phyloP scores from a whole-genome alignment of 129 eudicot species.

The Silybum marianum region DNA sequence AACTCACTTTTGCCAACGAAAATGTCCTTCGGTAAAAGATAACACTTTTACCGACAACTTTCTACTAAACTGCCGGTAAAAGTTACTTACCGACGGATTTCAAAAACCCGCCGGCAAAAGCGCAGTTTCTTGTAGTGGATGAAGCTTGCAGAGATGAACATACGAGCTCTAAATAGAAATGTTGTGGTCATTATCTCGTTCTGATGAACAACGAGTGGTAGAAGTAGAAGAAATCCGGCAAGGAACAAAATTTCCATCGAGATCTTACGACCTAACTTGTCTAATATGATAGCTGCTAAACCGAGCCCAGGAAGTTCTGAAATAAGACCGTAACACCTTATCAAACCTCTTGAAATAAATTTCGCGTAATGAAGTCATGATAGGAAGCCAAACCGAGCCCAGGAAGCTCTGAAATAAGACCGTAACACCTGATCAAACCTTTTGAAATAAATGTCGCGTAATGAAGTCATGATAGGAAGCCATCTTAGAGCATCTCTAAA shows the following conservation, averaged over 20 bases:
- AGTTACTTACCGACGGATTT: too few species aligned
- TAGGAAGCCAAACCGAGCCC: too few species aligned
- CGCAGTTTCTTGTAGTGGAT: background rate
- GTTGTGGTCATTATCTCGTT: slow-evolving; percentile 38
- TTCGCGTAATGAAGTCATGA: background rate
- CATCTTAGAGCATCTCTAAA: background rate
- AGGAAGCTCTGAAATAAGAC: too few species aligned
- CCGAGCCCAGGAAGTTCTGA: slow-evolving; percentile 71
- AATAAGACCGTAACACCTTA: slow-evolving; percentile 12
- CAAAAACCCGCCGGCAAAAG: too few species aligned
- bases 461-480: too few species aligned
- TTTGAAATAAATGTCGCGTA: too few species aligned
- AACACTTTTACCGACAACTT: too few species aligned
- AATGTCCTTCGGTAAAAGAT: too few species aligned
- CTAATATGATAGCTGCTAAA: slow-evolving; percentile 53
- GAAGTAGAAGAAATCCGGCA: slow-evolving; percentile 42
- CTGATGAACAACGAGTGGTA: slow-evolving; percentile 57
- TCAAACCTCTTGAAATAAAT: background rate
- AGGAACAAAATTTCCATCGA: slow-evolving; percentile 53
- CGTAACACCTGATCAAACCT: too few species aligned
- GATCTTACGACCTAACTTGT: slow-evolving; percentile 57
- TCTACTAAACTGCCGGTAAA: too few species aligned
- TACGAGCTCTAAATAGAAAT: slow-evolving; percentile 64
- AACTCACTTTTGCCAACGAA: too few species aligned
- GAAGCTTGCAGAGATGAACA: slow-evolving; percentile 65